Base-by-base conservation (phyloP, 305 asterid genomes). In the Fraxinus ornus region DNA sequence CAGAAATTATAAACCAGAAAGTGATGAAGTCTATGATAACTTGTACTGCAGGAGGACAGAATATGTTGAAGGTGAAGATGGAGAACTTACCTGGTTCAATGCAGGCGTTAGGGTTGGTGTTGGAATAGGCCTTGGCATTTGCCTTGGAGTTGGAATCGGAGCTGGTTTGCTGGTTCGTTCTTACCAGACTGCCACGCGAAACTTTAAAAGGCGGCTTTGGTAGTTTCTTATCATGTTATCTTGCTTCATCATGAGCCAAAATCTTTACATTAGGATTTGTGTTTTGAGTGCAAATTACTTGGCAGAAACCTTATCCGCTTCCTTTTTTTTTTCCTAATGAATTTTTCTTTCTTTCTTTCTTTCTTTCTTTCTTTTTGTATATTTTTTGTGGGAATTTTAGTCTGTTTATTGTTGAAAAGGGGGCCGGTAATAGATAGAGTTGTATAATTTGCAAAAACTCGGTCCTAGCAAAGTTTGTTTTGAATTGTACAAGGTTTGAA, bases 81-180 rank as follows among this genome's bases (percentile, higher is more conserved):
- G 90, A 39, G 91, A 88, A 79, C 74, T 89, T 21, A 86, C 92
- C 28, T 89, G 92, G 92, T 89, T 89, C 85, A 88, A 88, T 49
- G 89, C 92, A 17, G 92, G 92, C 0, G 92, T 89, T 6, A 84
- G 92, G 81, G 92, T 89, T n/a, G 92, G 92, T 44, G 91, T 89
- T 28, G 92, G 92, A n/a, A 83, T 89, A 33, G 89, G 92, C 64
- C 92, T 89, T 80, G 91, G 91, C 60, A 84, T 89, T 80, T 89
- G 92, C 39, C 81, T 89, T 47, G 92, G 92, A 10, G 83, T 88
- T 19, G 92, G 92, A 30, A 84, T 89, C 28, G 92, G 91, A 80
- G 91, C 88, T 19, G 92, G 92, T 28, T 66, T 89, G 57, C 83
- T 89, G 21, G 86, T 88, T 57, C 90, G 90, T 3, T 76, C 84